phyloP scores from a whole-genome alignment of 2,329 filamentous ascomycete genomes.

The Sclerotinia minor region DNA sequence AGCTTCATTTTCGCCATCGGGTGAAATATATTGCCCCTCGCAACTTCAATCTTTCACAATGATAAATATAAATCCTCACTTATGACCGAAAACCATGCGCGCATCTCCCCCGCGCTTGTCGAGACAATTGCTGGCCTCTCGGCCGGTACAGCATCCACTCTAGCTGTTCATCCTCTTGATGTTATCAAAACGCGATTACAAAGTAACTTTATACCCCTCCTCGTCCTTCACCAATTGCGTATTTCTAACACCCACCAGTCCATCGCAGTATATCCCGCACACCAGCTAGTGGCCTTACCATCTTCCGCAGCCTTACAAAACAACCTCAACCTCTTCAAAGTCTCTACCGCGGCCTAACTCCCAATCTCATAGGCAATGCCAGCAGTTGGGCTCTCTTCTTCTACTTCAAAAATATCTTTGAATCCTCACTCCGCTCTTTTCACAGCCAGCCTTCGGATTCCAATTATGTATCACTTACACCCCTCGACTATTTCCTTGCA shows the following conservation, averaged over 20 bases:
- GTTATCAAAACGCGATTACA: slow-evolving; percentile 96
- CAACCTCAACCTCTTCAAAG: slow-evolving; percentile 62
- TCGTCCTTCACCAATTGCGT: slow-evolving; percentile 43
- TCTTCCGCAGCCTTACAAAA: slow-evolving; percentile 48
- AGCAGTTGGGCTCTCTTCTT: slow-evolving; percentile 93
- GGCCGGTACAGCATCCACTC: slow-evolving; percentile 81
- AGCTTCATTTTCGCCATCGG: slow-evolving; percentile 35
- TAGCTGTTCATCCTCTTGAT: slow-evolving; percentile 89
- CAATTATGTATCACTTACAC: slow-evolving; percentile 28
- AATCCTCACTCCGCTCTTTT: slow-evolving; percentile 44
- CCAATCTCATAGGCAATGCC: slow-evolving; percentile 89
- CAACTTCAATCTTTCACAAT: slow-evolving; percentile 28
- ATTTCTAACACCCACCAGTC: slow-evolving; percentile 45
- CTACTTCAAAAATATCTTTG: slow-evolving; percentile 64
- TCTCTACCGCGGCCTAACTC: slow-evolving; percentile 85
- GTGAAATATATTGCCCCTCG: slow-evolving; percentile 16
- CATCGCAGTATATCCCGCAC: slow-evolving; percentile 49
- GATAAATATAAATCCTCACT: slow-evolving; percentile 27
- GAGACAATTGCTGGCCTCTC: slow-evolving; percentile 89
- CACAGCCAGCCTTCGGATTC: slow-evolving; percentile 30
- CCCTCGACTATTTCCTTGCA: slow-evolving; percentile 74
- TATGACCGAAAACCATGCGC: slow-evolving; percentile 48
- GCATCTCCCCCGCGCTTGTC: slow-evolving; percentile 73
- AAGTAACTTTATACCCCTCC: slow-evolving; percentile 51
- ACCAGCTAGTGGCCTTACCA: slow-evolving; percentile 51